These are phyloP conservation scores for Trichoderma cornu-damae DNA, from an alignment of 2,329 filamentous ascomycete genomes.

Conservation along the genomic window DNA sequence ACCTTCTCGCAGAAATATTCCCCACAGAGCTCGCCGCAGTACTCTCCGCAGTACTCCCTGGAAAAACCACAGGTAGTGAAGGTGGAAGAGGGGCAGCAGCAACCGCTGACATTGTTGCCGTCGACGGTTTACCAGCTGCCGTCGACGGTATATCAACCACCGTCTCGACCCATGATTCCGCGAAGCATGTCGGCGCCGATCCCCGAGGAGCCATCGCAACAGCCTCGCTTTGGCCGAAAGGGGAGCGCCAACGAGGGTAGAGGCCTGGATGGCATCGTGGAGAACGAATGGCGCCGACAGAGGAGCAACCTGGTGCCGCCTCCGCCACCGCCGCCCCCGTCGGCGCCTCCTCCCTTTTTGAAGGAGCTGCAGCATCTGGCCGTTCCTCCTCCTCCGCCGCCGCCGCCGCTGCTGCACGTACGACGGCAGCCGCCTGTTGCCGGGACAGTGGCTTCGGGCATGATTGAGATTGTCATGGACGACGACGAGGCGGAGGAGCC, in stretches of 20 bases:
- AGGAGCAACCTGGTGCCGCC: constrained; percentile 47
- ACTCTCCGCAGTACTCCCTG: constrained; percentile 27
- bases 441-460: constrained; percentile 47
- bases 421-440: constrained; percentile 37
- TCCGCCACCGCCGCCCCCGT: constrained; percentile 45
- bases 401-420: constrained; percentile 49
- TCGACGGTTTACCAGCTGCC: constrained; percentile 58
- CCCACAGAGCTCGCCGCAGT: constrained; percentile 31
- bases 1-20: constrained; percentile 43
- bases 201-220: constrained; percentile 35
- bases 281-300: constrained; percentile 41
- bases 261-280: constrained; percentile 46
- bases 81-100: neutral
- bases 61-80: constrained; percentile 27
- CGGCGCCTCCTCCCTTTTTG: constrained; percentile 50
- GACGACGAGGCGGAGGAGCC: constrained; percentile 43
- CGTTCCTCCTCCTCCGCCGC: constrained; percentile 56
- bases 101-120: constrained; percentile 46
- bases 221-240: constrained; percentile 32
- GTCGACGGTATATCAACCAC: constrained; percentile 57
- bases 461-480: constrained; percentile 64
- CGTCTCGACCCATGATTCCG: constrained; percentile 44
- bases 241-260: constrained; percentile 36
- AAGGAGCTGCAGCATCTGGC: constrained; percentile 60
- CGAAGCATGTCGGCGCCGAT: constrained; percentile 59